Evolutionary conservation across 768 basidiomycete species (phyloP), one percentile per base, ranked within the genome.

Genomic region (Collybiopsis luxurians): DNA sequence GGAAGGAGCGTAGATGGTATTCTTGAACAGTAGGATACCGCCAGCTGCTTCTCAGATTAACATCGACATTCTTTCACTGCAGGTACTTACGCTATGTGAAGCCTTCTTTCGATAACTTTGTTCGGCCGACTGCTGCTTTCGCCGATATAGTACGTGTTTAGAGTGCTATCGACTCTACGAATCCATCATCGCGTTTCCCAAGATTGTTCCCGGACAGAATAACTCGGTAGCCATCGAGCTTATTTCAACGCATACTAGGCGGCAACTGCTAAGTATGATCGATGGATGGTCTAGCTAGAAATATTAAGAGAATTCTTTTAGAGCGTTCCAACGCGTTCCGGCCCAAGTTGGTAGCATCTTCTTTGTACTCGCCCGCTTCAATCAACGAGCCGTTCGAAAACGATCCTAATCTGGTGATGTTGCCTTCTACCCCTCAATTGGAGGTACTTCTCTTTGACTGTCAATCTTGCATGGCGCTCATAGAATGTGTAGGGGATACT

Each of bases 81-180:
- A 92, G 90, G 71, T 97, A 97, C 66, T 81, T 98, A 23, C 89
- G 94, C 28, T 95, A 87, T 67, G 96, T 99, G 63, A 99, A 99
- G 67, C 93, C 92, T 4, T 85, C 93, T 3, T 96, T 88, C 63
- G 97, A 98, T 69, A 90, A 91, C 69, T 97, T 95, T 61, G 94
- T 99, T 21, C 83, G 83, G 30, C 96, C 96, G 1, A 90, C 91
- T 2, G 82, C 94, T 13, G 81, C 85, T 43, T 79, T 89, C 67
- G 96, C 96, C 2, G 95, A 99, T 66, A 92, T 99, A 36, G 94
- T 95, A 62, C 57, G 75, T 62, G 46, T 66, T 56, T 19, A 56
- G 39, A 4, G 19, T 7, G 47, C 10, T 21, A 11, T 12, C 30
- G 28, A 11, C 34, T 42, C 53, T 54, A 21, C 24, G 40, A 9